phyloP scores from a whole-genome alignment of 1,284 basidiomycete species.

The Xanthoconium separans region DNA sequence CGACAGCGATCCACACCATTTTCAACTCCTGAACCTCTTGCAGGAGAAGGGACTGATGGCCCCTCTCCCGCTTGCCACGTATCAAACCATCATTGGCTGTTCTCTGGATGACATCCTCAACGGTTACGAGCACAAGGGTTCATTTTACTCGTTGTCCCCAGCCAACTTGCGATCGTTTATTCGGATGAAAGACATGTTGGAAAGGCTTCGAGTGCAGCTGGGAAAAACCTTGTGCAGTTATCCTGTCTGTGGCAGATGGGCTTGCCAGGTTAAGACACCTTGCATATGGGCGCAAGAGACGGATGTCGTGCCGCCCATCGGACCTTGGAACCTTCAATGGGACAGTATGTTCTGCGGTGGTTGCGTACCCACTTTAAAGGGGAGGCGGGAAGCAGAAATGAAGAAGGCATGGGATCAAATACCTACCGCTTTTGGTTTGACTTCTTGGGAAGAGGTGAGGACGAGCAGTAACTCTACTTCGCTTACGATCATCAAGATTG shows the following conservation, averaged over 20 bases:
- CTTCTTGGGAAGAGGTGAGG: slow-evolving; percentile 1
- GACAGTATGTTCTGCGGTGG: not conserved
- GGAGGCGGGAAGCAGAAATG: not conserved
- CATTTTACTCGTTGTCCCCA: not conserved
- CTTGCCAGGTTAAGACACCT: rapidly evolving
- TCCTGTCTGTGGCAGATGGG: not conserved
- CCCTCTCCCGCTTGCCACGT: slow-evolving; percentile 13
- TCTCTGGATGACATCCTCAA: slow-evolving; percentile 4
- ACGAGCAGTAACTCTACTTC: not conserved
- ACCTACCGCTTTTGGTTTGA: slow-evolving; percentile 5
- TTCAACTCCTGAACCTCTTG: slow-evolving; percentile 18
- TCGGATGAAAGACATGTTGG: slow-evolving; percentile 7
- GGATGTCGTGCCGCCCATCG: not conserved
- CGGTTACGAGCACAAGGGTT: slow-evolving; percentile 9
- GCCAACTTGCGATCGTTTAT: slow-evolving; percentile 13
- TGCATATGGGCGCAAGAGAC: not conserved
- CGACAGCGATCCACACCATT: slow-evolving; percentile 7
- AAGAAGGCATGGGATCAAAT: not conserved
- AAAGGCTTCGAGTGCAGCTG: not conserved
- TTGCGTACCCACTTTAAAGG: not conserved
- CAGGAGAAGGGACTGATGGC: slow-evolving; percentile 4
- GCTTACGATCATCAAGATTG: not conserved
- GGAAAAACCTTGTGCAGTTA: not conserved
- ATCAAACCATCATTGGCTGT: slow-evolving; percentile 1
- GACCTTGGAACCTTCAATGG: not conserved